Conservation (phyloP, 805 yeast species). For the Wickerhamiella occidentalis region DNA sequence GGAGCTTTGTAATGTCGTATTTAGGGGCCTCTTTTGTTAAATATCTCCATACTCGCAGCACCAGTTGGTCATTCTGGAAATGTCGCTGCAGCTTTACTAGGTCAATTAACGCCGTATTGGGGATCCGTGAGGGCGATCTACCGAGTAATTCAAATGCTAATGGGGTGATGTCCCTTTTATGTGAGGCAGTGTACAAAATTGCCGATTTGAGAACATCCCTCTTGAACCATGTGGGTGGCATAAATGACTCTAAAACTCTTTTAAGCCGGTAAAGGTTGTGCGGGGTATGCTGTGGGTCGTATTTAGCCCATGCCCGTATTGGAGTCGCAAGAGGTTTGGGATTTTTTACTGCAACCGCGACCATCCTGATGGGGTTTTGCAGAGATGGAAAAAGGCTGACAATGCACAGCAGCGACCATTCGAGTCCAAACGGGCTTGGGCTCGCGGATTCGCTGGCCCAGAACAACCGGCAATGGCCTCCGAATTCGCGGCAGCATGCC, state of each 20-base stretch:
- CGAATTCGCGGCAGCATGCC: neutral
- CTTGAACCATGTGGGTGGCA: neutral
- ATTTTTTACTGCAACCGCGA: neutral
- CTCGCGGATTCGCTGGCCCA: constrained; percentile 5
- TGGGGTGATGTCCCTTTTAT: constrained; percentile 6
- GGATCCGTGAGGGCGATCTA: neutral
- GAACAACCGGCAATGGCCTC: neutral
- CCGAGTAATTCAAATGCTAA: neutral
- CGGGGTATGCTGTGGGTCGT: neutral
- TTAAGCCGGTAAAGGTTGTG: neutral
- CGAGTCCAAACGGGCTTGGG: constrained; percentile 4
- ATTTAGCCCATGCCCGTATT: neutral
- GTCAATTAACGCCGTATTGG: neutral
- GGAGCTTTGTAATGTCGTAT: neutral
- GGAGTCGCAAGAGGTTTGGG: neutral
- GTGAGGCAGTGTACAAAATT: neutral
- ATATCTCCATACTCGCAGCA: neutral
- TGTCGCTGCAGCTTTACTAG: neutral
- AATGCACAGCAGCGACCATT: constrained; percentile 1
- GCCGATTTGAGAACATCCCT: neutral
- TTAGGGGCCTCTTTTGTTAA: neutral
- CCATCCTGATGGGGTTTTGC: neutral
- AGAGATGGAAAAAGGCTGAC: neutral
- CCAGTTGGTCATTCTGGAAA: neutral
- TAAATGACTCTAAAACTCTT: neutral